Evolutionary conservation across 2,329 filamentous ascomycete species (phyloP).

Genomic region (Cladosporium sphaerospermum): DNA sequence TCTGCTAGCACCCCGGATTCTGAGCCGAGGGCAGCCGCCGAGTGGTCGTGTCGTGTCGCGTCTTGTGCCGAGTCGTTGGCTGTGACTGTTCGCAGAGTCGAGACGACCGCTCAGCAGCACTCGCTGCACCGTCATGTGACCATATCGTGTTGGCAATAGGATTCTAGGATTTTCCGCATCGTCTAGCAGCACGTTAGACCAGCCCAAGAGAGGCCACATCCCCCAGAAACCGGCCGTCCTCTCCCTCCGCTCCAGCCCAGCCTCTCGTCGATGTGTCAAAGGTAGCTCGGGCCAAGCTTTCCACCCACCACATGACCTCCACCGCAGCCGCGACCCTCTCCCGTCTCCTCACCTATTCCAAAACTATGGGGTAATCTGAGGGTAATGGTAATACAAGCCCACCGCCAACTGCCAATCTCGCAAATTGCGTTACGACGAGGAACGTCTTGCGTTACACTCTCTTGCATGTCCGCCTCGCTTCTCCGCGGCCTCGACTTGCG

Average conservation of each 20-base stretch:
- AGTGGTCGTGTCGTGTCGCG: too few relatives aligned
- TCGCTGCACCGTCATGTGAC: too few relatives aligned
- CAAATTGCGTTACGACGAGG: neutral
- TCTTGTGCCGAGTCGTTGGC: too few relatives aligned
- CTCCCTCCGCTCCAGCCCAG: constrained; percentile 2
- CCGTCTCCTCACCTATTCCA: constrained; percentile 3
- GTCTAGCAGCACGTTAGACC: too few relatives aligned
- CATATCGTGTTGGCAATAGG: too few relatives aligned
- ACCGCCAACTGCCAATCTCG: neutral
- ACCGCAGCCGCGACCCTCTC: neutral
- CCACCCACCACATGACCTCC: constrained; percentile 9
- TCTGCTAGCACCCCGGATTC: neutral
- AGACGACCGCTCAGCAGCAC: too few relatives aligned
- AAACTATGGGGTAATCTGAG: constrained; percentile 9
- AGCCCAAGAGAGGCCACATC: neutral
- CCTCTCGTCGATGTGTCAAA: constrained; percentile 10
- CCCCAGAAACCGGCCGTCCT: neutral
- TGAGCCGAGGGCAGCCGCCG: constrained; percentile 9
- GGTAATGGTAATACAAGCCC: constrained; percentile 9
- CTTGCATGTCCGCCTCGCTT: neutral
- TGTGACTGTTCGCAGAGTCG: too few relatives aligned
- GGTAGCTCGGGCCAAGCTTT: constrained; percentile 5
- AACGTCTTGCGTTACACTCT: too few relatives aligned
- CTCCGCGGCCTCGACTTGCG: constrained; percentile 3
- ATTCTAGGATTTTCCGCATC: too few relatives aligned